A percentile compares a stretch with the other conserved stretches of the same genome.
Evolutionary conservation across 108 stramenopile genomes (phyloP).

Genomic region (Pseudonitzschia pungens): DNA sequence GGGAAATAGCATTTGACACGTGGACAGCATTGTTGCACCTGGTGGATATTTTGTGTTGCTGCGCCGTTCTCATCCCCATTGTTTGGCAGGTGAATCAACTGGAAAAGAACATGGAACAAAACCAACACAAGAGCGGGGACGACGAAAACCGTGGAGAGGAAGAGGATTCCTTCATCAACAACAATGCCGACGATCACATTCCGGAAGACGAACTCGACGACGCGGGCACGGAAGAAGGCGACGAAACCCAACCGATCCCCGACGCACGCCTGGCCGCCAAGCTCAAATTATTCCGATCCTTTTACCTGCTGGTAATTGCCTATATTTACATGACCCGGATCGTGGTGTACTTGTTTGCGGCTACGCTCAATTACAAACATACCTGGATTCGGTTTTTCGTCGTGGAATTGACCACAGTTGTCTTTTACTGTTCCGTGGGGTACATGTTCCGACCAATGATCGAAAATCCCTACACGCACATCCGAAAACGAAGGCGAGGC

Average conservation of each 20-base stretch:
- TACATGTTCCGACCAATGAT: conserved; percentile 78
- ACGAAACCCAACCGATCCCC: conserved; percentile 5
- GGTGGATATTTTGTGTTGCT: conserved; percentile 97
- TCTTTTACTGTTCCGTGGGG: conserved; percentile 91
- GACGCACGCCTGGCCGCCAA: conserved; percentile 51
- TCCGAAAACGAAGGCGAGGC: conserved; percentile 5
- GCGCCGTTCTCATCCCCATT: conserved; percentile 94
- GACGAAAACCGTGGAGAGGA: conserved; percentile 19
- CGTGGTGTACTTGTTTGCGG: conserved; percentile 87
- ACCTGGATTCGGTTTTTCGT: conserved; percentile 88
- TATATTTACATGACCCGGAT: conserved; percentile 98
- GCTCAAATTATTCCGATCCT: conserved; percentile 89
- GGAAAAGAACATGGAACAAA: conserved; percentile 64
- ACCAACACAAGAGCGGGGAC: conserved; percentile 22
- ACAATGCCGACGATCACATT: conserved; percentile 13
- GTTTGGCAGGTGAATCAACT: conserved; percentile 90
- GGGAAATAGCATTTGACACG: conserved; percentile 69
- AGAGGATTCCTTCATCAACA: conserved; percentile 10
- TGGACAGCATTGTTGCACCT: conserved; percentile 94
- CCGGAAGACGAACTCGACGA: conserved; percentile 41
- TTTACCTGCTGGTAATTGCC: conserved; percentile 90
- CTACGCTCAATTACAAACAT: conserved; percentile 80
- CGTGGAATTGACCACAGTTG: conserved; percentile 80
- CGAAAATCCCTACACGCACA: conserved; percentile 78
- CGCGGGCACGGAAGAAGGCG: neutral